These are phyloP conservation scores for Trichoderma cornu-damae DNA, from an alignment of 2,329 filamentous ascomycete species.

Conservation along the genomic window DNA sequence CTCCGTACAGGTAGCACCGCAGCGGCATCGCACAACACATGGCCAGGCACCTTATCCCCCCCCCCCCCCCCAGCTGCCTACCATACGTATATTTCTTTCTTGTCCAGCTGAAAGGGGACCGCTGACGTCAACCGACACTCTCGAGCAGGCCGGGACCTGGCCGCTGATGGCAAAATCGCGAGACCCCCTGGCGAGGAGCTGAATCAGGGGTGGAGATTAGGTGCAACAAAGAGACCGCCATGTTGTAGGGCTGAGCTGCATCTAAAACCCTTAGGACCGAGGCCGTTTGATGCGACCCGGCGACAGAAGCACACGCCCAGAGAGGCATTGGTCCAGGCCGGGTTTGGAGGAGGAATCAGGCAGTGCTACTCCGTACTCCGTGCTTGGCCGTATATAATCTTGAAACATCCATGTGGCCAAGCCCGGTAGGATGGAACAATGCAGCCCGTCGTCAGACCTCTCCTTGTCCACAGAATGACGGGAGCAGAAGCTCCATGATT, in stretches of 20 bases:
- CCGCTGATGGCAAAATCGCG: background rate
- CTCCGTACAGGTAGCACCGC: no score
- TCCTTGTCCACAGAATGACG: background rate
- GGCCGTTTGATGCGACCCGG: conserved; percentile 7
- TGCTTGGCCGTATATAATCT: no score
- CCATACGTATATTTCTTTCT: no score
- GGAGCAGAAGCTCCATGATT: background rate
- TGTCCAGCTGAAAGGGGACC: background rate
- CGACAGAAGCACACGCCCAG: background rate
- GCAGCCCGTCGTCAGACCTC: background rate
- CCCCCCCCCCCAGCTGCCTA: background rate
- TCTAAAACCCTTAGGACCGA: background rate
- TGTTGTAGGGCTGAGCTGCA: conserved; percentile 15
- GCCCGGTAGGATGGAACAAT: background rate
- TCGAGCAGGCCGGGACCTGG: background rate
- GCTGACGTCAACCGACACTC: background rate
- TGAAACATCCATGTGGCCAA: background rate
- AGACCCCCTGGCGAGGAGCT: background rate
- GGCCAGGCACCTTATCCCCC: background rate
- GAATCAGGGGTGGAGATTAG: conserved; percentile 1
- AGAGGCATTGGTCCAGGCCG: background rate
- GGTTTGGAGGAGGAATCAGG: no score
- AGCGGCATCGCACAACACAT: no score
- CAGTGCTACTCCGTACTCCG: no score
- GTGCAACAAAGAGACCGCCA: background rate